phyloP scores from a whole-genome alignment of 345 rosid genomes.

The Populus deltoides region DNA sequence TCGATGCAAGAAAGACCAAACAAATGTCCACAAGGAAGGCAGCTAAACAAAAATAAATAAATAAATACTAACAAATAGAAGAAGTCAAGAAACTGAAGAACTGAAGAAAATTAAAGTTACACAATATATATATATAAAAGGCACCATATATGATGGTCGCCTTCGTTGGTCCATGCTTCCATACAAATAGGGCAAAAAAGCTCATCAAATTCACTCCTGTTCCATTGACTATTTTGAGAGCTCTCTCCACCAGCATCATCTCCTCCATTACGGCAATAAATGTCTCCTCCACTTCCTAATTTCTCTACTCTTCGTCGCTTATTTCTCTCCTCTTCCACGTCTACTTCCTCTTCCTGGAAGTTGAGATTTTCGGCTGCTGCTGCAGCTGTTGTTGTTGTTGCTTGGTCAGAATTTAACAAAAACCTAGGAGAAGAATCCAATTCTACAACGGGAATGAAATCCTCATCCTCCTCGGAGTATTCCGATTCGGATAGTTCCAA shows the following conservation, averaged over 20 bases:
- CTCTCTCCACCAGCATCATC: slow-evolving; percentile 14
- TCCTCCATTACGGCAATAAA: slow-evolving; percentile 20
- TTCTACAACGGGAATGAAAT: no score
- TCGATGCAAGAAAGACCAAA: slow-evolving; percentile 78
- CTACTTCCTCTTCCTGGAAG: no score
- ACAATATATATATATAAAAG: not conserved
- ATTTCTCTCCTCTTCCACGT: slow-evolving; percentile 22
- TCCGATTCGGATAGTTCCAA: no score
- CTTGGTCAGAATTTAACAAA: no score
- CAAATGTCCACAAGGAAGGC: slow-evolving; percentile 91
- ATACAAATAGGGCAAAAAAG: slow-evolving; percentile 72
- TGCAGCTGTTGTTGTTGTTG: no score
- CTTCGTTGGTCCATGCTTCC: slow-evolving; percentile 69
- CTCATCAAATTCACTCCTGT: slow-evolving; percentile 54
- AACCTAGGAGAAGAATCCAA: no score
- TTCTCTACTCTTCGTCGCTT: slow-evolving; percentile 32
- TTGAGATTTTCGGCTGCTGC: no score
- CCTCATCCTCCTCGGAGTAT: no score
- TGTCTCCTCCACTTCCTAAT: slow-evolving; percentile 18
- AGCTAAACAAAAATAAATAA: slow-evolving; percentile 35
- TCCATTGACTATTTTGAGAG: slow-evolving; percentile 51
- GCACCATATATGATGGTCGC: slow-evolving; percentile 78
- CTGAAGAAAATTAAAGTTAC: not conserved
- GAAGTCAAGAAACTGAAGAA: not conserved
- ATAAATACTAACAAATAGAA: not conserved